Evolutionary conservation across 768 basidiomycete genomes (phyloP).

Genomic region (Tulasnella sp.): DNA sequence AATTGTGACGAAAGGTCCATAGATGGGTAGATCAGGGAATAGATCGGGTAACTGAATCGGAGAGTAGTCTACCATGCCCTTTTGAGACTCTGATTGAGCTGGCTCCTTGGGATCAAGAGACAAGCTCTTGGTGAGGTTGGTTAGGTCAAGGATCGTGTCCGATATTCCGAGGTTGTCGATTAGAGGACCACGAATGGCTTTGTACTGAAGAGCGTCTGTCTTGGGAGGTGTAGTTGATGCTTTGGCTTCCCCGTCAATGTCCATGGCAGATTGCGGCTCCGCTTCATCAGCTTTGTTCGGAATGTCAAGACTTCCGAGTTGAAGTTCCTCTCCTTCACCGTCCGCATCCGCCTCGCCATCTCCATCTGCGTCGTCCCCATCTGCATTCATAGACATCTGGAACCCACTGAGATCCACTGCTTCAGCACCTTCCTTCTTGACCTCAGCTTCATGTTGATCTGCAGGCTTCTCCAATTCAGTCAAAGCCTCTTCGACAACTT

Average conservation of each 20-base stretch:
- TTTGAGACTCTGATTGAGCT: not conserved
- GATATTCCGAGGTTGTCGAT: conserved; percentile 11
- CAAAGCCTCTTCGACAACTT: conserved; percentile 2
- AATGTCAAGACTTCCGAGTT: not conserved
- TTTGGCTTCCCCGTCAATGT: not conserved
- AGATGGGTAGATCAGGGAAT: conserved; percentile 62
- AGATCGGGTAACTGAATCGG: conserved; percentile 38
- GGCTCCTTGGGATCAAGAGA: not conserved
- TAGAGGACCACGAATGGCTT: conserved; percentile 16
- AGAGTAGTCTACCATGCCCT: conserved; percentile 2
- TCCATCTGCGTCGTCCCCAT: conserved; percentile 18
- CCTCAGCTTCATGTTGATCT: conserved; percentile 18
- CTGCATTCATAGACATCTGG: conserved; percentile 6
- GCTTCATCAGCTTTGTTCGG: conserved; percentile 1
- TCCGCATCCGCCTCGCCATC: conserved; percentile 11
- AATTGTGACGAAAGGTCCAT: conserved; percentile 27
- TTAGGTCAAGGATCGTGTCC: conserved; percentile 16
- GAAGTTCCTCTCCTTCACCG: not conserved
- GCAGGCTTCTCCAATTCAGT: conserved; percentile 1
- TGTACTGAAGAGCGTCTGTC: not conserved
- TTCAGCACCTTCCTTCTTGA: conserved; percentile 12
- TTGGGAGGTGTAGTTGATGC: not conserved
- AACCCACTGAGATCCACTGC: conserved; percentile 13
- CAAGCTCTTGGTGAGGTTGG: conserved; percentile 10
- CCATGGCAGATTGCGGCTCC: conserved; percentile 1